phyloP scores from a whole-genome alignment of 257 asterid genomes.

The Rubia yunnanensis region DNA sequence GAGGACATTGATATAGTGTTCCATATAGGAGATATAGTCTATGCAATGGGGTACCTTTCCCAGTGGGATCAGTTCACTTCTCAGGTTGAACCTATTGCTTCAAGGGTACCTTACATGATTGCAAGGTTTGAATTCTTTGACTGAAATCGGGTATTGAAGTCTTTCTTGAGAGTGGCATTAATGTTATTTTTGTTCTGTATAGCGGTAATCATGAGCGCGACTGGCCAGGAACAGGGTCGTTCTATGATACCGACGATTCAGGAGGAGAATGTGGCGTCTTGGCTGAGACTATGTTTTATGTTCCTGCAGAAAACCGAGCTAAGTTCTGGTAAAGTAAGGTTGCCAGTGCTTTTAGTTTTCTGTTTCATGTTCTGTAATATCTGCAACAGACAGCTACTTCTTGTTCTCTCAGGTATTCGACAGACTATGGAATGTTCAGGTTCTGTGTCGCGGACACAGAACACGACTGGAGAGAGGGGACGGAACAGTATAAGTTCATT shows the following conservation, averaged over 20 bases:
- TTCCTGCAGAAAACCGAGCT: constrained; percentile 71
- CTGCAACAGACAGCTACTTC: neutral
- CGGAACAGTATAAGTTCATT: constrained; percentile 63
- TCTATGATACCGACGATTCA: constrained; percentile 51
- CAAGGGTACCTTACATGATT: constrained; percentile 83
- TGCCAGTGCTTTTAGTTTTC: neutral
- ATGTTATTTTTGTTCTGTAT: constrained; percentile 2
- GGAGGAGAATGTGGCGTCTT: constrained; percentile 79
- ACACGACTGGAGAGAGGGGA: constrained; percentile 84
- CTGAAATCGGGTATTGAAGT: neutral
- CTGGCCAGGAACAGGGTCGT: constrained; percentile 67
- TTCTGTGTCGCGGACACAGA: constrained; percentile 76
- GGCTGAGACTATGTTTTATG: constrained; percentile 66
- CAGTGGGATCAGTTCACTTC: constrained; percentile 97
- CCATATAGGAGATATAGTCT: constrained; percentile 82
- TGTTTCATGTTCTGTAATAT: neutral
- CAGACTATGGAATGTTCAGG: constrained; percentile 64
- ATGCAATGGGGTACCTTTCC: constrained; percentile 80
- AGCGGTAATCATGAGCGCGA: constrained; percentile 79
- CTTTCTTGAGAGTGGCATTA: neutral
- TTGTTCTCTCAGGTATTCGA: constrained; percentile 41
- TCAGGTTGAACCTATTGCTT: constrained; percentile 77
- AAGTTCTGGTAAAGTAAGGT: constrained; percentile 50
- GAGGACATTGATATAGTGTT: constrained; percentile 72
- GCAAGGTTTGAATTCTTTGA: constrained; percentile 45